These are phyloP conservation scores for Crepidotus variabilis DNA, from an alignment of 768 basidiomycete species.

Conservation along the genomic window DNA sequence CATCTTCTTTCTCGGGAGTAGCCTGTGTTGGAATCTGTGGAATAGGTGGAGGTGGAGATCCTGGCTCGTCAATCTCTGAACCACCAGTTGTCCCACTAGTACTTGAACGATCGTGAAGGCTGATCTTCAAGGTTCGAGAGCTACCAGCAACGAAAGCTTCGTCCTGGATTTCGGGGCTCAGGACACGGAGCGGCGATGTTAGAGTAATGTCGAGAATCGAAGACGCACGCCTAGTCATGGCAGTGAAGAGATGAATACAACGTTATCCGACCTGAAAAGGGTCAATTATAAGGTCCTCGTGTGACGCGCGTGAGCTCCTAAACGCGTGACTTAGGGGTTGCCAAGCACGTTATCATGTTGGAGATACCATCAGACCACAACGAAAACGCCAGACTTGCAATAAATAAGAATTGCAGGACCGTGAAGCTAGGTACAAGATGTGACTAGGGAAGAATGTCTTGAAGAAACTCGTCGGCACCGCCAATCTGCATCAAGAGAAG, in stretches of 20 bases:
- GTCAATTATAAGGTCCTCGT: neutral
- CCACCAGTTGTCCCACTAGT: neutral
- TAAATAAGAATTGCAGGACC: too few relatives aligned
- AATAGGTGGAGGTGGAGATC: neutral
- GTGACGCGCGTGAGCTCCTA: neutral
- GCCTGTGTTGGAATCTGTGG: neutral
- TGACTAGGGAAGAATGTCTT: too few relatives aligned
- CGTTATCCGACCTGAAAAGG: neutral
- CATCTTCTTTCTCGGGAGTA: neutral
- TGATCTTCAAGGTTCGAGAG: neutral
- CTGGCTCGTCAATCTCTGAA: neutral
- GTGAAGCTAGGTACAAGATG: too few relatives aligned
- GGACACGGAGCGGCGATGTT: neutral
- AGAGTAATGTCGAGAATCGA: neutral
- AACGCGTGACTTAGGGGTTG: neutral
- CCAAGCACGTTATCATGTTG: neutral
- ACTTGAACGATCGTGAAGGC: neutral
- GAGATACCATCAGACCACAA: too few relatives aligned
- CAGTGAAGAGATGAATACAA: neutral
- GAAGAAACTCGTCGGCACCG: too few relatives aligned
- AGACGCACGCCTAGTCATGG: neutral
- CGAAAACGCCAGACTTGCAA: too few relatives aligned
- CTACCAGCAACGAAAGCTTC: neutral
- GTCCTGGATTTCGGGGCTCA: neutral
- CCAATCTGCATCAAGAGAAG: too few relatives aligned